phyloP scores from a whole-genome alignment of 2,329 filamentous ascomycete species.

The Calonectria pauciramosa region DNA sequence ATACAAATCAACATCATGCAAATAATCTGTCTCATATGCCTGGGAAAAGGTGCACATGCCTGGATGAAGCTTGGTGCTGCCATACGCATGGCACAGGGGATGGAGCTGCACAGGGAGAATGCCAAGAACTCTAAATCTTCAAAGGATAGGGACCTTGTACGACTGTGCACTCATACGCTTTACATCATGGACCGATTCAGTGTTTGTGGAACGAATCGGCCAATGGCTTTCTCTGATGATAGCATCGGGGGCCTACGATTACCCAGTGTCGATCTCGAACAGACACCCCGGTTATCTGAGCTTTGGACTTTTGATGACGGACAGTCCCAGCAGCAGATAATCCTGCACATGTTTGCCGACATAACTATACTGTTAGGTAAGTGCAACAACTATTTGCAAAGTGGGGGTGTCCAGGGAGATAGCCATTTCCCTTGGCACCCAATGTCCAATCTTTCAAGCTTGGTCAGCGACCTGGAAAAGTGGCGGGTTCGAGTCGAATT shows the following conservation, averaged over 20 bases:
- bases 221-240: conserved; percentile 26
- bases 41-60: conserved; percentile 22
- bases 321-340: not conserved
- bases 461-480: conserved; percentile 11
- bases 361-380: conserved; percentile 20
- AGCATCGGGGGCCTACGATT: conserved; percentile 1
- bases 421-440: conserved; percentile 34
- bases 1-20: conserved; percentile 23
- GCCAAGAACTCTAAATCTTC: not conserved
- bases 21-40: conserved; percentile 8
- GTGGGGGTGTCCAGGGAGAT: conserved; percentile 30
- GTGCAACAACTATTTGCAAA: conserved; percentile 29
- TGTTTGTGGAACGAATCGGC: conserved; percentile 29
- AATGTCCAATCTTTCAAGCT: conserved; percentile 23
- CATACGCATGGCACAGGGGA: conserved; percentile 30
- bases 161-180: conserved; percentile 17
- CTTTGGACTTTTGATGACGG: not conserved
- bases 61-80: conserved; percentile 32
- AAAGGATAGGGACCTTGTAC: not conserved
- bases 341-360: conserved; percentile 16
- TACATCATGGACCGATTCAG: conserved; percentile 29
- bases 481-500: conserved; percentile 7
- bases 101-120: conserved; percentile 22
- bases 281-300: not conserved
- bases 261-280: not conserved